These are phyloP conservation scores for Leishmania mexicana DNA, from an alignment of 208 protist species.

Conservation along the genomic window DNA sequence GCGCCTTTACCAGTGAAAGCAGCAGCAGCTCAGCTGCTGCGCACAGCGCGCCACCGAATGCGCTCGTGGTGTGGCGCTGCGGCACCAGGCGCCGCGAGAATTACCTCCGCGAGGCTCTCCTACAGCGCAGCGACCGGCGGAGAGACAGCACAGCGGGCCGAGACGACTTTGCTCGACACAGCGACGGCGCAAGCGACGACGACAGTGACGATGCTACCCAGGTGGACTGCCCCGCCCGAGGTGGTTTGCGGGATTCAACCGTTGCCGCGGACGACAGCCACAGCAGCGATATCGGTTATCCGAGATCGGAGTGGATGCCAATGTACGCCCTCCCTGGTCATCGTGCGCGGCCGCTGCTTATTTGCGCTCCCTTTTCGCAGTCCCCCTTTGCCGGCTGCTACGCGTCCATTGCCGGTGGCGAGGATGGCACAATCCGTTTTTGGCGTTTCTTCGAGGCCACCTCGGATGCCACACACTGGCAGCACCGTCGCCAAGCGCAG, in stretches of 20 bases:
- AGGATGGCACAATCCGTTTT: conserved; percentile 77
- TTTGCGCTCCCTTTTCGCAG: conserved; percentile 56
- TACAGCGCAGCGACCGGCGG: neutral
- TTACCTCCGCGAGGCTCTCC: conserved; percentile 30
- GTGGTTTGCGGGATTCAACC: neutral
- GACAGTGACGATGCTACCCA: neutral
- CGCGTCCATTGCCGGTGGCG: conserved; percentile 67
- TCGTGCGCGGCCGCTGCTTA: conserved; percentile 65
- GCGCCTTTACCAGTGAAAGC: conserved; percentile 1
- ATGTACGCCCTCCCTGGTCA: conserved; percentile 69
- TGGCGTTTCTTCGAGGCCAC: conserved; percentile 67
- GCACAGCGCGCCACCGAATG: conserved; percentile 25
- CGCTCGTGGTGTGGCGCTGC: conserved; percentile 39
- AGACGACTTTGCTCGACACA: neutral
- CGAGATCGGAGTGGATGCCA: conserved; percentile 28
- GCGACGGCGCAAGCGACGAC: neutral
- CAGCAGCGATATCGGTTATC: neutral
- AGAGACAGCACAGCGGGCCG: neutral
- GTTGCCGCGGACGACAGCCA: neutral
- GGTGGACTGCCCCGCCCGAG: neutral
- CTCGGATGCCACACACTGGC: conserved; percentile 39
- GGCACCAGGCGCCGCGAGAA: conserved; percentile 16
- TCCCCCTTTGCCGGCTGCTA: conserved; percentile 48
- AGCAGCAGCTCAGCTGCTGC: conserved; percentile 9
- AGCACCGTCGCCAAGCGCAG: conserved; percentile 39